Conservation (phyloP, 805 yeast genomes). For the Candida namnaoensis region DNA sequence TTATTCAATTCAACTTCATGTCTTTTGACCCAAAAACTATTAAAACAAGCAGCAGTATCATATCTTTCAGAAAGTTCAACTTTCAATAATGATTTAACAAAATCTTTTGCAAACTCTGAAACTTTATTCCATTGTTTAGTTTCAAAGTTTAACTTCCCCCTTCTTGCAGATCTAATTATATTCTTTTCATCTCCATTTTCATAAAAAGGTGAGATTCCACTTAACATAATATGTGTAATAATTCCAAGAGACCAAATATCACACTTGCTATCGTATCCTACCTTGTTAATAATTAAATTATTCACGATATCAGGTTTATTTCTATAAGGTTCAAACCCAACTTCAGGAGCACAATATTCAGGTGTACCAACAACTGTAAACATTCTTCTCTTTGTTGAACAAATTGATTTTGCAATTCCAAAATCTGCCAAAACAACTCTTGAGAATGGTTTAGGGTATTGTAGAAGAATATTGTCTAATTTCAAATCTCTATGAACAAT, state of each 20-base stretch:
- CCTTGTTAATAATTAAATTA: constrained; percentile 5
- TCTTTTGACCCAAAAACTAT: constrained; percentile 38
- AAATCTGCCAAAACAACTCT: constrained; percentile 59
- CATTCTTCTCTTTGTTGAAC: constrained; percentile 27
- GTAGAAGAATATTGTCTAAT: constrained; percentile 53
- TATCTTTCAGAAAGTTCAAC: constrained; percentile 29
- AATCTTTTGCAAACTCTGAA: constrained; percentile 32
- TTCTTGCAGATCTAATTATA: constrained; percentile 32
- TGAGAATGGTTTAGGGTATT: constrained; percentile 42
- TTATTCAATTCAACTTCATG: constrained; percentile 25
- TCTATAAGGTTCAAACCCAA: constrained; percentile 33
- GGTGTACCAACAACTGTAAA: constrained; percentile 53
- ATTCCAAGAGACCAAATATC: constrained; percentile 69
- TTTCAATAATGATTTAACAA: constrained; percentile 31
- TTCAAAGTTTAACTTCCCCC: constrained; percentile 30
- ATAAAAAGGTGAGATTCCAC: constrained; percentile 60
- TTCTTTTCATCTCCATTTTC: constrained; percentile 32
- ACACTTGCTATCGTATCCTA: constrained; percentile 47
- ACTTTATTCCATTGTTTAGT: constrained; percentile 33
- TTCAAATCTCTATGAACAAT: constrained; percentile 64
- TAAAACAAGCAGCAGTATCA: constrained; percentile 29
- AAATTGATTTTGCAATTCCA: constrained; percentile 40
- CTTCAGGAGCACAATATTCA: constrained; percentile 69
- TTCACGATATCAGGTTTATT: constrained; percentile 17
- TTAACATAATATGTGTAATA: constrained; percentile 46